Evolutionary conservation across 495 filamentous ascomycete species (phyloP).

Genomic region (Apodospora peruviana): DNA sequence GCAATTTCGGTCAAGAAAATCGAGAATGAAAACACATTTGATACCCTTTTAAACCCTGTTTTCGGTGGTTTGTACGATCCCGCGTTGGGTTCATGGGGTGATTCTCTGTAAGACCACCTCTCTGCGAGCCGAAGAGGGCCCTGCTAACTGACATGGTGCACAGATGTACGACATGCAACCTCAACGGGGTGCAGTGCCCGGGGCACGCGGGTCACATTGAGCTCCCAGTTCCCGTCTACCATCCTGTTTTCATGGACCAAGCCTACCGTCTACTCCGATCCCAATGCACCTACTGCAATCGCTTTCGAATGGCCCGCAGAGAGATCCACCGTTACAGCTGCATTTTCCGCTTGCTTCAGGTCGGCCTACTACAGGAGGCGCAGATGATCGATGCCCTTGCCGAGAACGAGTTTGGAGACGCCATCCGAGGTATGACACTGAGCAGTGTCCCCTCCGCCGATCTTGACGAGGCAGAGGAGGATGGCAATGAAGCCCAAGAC

Average conservation of each 20-base stretch:
- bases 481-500: constrained; percentile 23
- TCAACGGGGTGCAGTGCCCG: constrained; percentile 72
- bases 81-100: constrained; percentile 85
- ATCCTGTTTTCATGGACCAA: constrained; percentile 91
- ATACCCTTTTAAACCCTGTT: constrained; percentile 75
- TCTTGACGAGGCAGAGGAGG: constrained; percentile 26
- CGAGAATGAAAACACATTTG: constrained; percentile 82
- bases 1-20: constrained; percentile 88
- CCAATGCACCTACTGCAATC: constrained; percentile 85
- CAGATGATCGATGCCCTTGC: constrained; percentile 56
- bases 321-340: constrained; percentile 72
- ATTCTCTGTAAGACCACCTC: constrained; percentile 58
- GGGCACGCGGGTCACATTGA: constrained; percentile 95
- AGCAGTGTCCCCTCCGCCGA: constrained; percentile 16
- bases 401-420: constrained; percentile 40
- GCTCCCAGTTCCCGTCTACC: constrained; percentile 86
- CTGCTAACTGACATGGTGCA: constrained; percentile 14
- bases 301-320: constrained; percentile 65
- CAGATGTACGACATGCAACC: constrained; percentile 87
- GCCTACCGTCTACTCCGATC: constrained; percentile 73
- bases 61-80: constrained; percentile 90
- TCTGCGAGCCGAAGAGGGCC: not conserved
- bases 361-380: constrained; percentile 72
- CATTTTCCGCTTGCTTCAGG: constrained; percentile 80
- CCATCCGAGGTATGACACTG: constrained; percentile 14